These are phyloP conservation scores for Arctostaphylos glauca DNA, from an alignment of 148 eudicot genomes.

Conservation along the genomic window DNA sequence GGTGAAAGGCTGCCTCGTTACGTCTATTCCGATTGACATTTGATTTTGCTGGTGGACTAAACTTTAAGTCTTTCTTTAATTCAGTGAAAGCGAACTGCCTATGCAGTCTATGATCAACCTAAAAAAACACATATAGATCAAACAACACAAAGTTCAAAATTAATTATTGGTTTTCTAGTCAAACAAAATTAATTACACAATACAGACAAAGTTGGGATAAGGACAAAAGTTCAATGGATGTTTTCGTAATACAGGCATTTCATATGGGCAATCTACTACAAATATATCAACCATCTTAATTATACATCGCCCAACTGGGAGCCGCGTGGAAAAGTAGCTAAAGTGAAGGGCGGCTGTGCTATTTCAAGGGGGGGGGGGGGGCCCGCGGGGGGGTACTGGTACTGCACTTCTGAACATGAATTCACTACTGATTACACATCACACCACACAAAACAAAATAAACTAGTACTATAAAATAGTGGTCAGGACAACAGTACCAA, in stretches of 20 bases:
- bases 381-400: background rate
- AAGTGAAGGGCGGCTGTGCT: slow-evolving; percentile 13
- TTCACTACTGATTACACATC: slow-evolving; percentile 11
- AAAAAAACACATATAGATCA: too few relatives aligned
- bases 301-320: too few relatives aligned
- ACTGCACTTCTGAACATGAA: background rate
- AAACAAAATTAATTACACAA: background rate
- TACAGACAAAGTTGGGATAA: background rate
- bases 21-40: too few relatives aligned
- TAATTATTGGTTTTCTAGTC: background rate
- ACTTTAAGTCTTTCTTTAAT: too few relatives aligned
- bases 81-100: too few relatives aligned
- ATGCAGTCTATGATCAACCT: too few relatives aligned
- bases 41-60: too few relatives aligned
- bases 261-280: background rate
- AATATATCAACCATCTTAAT: too few relatives aligned
- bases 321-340: background rate
- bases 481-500: background rate
- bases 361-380: slow-evolving; percentile 1
- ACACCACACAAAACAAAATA: background rate
- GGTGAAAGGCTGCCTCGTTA: too few relatives aligned
- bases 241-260: background rate
- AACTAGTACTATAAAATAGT: background rate
- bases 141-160: background rate
- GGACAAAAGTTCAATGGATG: background rate